Conservation (phyloP, 2,329 filamentous ascomycete genomes). For the Alternaria gansuensis region DNA sequence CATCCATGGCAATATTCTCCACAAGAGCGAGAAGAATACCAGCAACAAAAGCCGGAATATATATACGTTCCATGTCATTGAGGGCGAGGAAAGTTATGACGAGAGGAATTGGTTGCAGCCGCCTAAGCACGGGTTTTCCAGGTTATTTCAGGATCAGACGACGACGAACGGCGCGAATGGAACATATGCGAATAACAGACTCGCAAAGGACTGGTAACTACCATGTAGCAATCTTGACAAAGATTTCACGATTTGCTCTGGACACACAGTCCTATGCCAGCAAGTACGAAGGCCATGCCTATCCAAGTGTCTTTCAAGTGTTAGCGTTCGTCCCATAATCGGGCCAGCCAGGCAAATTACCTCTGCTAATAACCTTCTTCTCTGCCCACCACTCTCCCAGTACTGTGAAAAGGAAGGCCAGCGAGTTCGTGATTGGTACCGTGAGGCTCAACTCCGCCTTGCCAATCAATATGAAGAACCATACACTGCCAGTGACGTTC, state of each 20-base stretch:
- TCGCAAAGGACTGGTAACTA: slow-evolving; percentile 30
- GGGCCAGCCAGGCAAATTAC: slow-evolving; percentile 61
- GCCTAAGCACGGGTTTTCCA: slow-evolving; percentile 79
- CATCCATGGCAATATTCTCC: slow-evolving; percentile 94
- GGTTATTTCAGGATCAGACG: slow-evolving; percentile 57
- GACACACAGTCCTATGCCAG: slow-evolving; percentile 85
- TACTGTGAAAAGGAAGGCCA: slow-evolving; percentile 96
- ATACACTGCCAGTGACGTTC: slow-evolving; percentile 91
- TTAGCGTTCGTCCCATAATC: slow-evolving; percentile 14
- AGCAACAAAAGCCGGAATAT: slow-evolving; percentile 89
- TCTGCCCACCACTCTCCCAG: slow-evolving; percentile 95
- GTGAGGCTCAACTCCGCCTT: slow-evolving; percentile 91
- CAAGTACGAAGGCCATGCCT: slow-evolving; percentile 80
- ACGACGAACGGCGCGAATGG: slow-evolving; percentile 1
- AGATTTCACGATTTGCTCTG: slow-evolving; percentile 58
- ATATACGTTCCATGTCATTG: slow-evolving; percentile 97
- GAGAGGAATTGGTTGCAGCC: slow-evolving; percentile 93
- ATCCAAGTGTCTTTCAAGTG: slow-evolving; percentile 74
- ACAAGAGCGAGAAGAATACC: slow-evolving; percentile 94
- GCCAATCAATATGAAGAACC: slow-evolving; percentile 96
- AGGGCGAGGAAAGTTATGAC: slow-evolving; percentile 82
- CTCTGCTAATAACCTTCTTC: slow-evolving; percentile 83
- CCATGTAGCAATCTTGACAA: background rate
- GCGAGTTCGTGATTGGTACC: slow-evolving; percentile 91
- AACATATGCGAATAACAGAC: slow-evolving; percentile 12